Evolutionary conservation across 2,329 filamentous ascomycete species (phyloP), one percentile per base, ranked within the genome.

Genomic region (Metarhizium album): DNA sequence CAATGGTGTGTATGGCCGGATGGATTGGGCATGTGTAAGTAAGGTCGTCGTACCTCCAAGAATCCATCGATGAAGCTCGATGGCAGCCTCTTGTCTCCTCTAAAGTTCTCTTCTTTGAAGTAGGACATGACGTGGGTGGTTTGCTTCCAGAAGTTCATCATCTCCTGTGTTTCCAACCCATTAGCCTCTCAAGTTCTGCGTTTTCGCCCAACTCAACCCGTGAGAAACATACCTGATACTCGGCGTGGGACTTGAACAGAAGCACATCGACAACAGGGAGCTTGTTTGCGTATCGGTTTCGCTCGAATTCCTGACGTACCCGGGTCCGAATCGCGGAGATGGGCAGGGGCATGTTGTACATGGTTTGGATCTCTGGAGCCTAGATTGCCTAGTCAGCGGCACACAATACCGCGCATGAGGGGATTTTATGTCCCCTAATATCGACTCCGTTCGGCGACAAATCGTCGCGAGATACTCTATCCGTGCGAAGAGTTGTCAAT

Each of bases 61-160:
- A 98, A 98, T 47, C 89, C 89, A 60, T 83, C 79, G 74, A 98
- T 94, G 74, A 98, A 98, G 74, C 81, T 93, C 62, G 82, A 82
- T 38, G 91, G 91, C 70, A 96, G 72, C 67, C 81, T 82, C 60
- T 88, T 68, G 76, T 86, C 68, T 82, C 88, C 75, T 82, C 88
- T 73, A 66, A 80, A 80, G 69, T 78, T 80, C 70, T 97, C 90
- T 61, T 83, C 79, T 66, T 90, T 83, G 79, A 97, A 98, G 72
- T 95, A 98, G 62, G 93, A 90, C 80, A 98, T 89, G 60, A 98
- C 80, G 69, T 98, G 93, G 57, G 87, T 87, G 55, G 90, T 78
- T 72, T 98, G 93, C 73, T 96, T 95, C 93, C 93, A 98, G 78
- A 87, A 98, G 75, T 98, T 98, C 77, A 98, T 82, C 49, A 87